Evolutionary conservation across 179 eudicot genomes (phyloP).

Genomic region (Beta macrorhiza): DNA sequence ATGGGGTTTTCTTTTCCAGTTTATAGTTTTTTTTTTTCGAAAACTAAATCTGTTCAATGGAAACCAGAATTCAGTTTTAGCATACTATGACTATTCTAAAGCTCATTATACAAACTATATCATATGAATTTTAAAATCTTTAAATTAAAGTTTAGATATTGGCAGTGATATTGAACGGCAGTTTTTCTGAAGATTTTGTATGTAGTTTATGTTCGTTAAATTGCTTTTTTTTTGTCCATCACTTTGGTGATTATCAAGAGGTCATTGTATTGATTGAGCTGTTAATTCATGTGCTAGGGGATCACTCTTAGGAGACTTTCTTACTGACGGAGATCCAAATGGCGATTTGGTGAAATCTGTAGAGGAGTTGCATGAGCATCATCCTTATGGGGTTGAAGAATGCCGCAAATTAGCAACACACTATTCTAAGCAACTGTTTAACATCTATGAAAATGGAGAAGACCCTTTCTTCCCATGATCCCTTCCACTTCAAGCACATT

Average conservation of each 20-base stretch:
- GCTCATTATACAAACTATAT: too few relatives aligned
- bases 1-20: too few relatives aligned
- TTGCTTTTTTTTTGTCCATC: background rate
- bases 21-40: too few relatives aligned
- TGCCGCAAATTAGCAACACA: conserved; percentile 56
- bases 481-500: background rate
- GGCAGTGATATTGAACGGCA: too few relatives aligned
- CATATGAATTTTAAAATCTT: too few relatives aligned
- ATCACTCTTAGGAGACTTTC: conserved; percentile 54
- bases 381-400: conserved; percentile 43
- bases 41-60: too few relatives aligned
- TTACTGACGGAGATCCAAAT: conserved; percentile 52
- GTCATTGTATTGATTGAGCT: background rate
- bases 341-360: conserved; percentile 54
- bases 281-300: conserved; percentile 41
- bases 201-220: background rate
- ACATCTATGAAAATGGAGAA: conserved; percentile 55
- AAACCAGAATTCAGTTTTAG: too few relatives aligned
- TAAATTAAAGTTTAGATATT: too few relatives aligned
- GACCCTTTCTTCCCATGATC: conserved; percentile 48
- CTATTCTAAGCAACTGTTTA: conserved; percentile 79
- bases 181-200: too few relatives aligned
- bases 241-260: background rate
- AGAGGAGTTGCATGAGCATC: conserved; percentile 45
- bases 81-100: too few relatives aligned